phyloP scores from a whole-genome alignment of 2,329 filamentous ascomycete species.

The Aspergillus texensis region DNA sequence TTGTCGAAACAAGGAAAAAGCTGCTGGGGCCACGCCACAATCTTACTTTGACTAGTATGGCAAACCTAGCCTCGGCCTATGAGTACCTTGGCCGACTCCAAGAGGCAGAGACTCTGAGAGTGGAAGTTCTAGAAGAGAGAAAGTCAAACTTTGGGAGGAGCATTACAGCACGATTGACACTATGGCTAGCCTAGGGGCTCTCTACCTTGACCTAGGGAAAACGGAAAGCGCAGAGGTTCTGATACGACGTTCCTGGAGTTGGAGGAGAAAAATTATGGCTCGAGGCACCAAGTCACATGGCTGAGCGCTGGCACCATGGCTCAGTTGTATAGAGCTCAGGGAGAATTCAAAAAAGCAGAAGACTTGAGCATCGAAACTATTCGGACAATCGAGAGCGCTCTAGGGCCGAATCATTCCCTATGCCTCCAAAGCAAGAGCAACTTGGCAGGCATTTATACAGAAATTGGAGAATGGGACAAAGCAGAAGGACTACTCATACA shows the following conservation, averaged over 20 bases:
- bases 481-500: neutral
- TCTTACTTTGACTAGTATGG: neutral
- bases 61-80: neutral
- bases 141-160: neutral
- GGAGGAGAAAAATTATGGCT: no score
- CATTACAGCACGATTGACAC: neutral
- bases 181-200: neutral
- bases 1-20: neutral
- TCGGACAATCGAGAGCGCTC: neutral
- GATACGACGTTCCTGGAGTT: no score
- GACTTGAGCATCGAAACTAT: neutral
- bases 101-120: neutral
- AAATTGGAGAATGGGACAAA: neutral
- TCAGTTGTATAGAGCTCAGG: no score
- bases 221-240: no score
- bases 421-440: neutral
- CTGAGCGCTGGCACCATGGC: no score
- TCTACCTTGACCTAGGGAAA: no score
- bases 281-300: no score
- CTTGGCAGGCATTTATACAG: neutral
- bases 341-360: no score
- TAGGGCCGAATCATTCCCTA: neutral
- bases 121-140: neutral
- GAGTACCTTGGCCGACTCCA: neutral
- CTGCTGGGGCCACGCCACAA: neutral